A percentile compares a stretch with the other conserved stretches of the same genome.
These are phyloP conservation scores for Stemphylium lycopersici DNA, from an alignment of 2,329 filamentous ascomycete species.

Conservation along the genomic window DNA sequence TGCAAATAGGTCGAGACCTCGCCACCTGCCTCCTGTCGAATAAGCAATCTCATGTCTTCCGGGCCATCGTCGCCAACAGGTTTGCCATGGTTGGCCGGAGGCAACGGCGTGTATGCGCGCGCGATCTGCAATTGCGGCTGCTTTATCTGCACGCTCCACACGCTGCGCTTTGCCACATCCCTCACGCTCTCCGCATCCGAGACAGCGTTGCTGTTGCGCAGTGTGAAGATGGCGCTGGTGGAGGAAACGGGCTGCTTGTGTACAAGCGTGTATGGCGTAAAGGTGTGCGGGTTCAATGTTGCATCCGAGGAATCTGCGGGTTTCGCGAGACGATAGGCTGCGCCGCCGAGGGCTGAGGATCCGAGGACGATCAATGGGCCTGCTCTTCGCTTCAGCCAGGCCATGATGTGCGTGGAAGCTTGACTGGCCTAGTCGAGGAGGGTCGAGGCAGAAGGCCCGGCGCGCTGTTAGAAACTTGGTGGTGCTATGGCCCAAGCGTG, in stretches of 20 bases:
- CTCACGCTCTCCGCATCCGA: conserved; percentile 39
- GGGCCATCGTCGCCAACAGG: conserved; percentile 33
- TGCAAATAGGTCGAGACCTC: conserved; percentile 87
- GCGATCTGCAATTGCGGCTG: conserved; percentile 94
- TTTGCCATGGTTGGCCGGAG: conserved; percentile 55
- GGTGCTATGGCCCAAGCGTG: conserved; percentile 15
- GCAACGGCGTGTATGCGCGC: conserved; percentile 87
- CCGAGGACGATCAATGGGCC: conserved; percentile 42
- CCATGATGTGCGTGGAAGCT: conserved; percentile 25
- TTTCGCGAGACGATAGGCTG: conserved; percentile 40
- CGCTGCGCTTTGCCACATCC: conserved; percentile 63
- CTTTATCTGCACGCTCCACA: conserved; percentile 92
- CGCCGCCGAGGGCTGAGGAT: conserved; percentile 42
- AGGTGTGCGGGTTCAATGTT: conserved; percentile 63
- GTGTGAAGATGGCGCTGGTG: conserved; percentile 71
- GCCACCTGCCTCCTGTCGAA: conserved; percentile 77
- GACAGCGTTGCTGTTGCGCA: conserved; percentile 53
- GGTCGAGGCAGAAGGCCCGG: background rate
- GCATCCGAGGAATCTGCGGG: conserved; percentile 31
- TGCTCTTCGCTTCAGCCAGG: conserved; percentile 36
- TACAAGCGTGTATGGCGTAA: conserved; percentile 70
- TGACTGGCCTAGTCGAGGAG: background rate
- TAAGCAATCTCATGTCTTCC: conserved; percentile 69
- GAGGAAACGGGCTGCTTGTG: conserved; percentile 67
- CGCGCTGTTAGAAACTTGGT: conserved; percentile 7